Evolutionary conservation across 176 grass and related monocot genomes (phyloP), one percentile per base, ranked within the genome.

Genomic region (Lolium rigidum): DNA sequence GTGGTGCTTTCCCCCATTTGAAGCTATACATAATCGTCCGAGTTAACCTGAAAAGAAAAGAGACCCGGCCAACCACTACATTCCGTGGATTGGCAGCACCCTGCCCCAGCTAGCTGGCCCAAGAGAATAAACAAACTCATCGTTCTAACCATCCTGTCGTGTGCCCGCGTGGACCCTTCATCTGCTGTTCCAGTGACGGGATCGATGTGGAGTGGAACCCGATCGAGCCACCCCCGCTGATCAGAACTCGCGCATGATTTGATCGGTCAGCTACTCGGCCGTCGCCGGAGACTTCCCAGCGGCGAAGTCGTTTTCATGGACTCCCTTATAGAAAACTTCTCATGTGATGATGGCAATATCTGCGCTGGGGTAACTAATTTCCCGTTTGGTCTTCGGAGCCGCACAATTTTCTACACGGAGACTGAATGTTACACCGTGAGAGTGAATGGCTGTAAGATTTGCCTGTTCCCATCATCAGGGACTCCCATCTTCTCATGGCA

Each of bases 31-130:
- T 65, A 74, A 65, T 66, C 69, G 80, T 66, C 76, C 80, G 66
- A 76, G 82, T 89, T 81, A 80, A 68, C 82, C 48, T 3, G 18
- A 81, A 81, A 65, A n/a, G 15, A 86, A 90, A 79, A 82, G 66
- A 56, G 70, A 83, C 65, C 9, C 13, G 7, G 80, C 71, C 82
- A 89, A 89, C 82, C 37, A 82, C 86, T 82, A 77, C 86, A 82
- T 87, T 87, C 86, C 60, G 60, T 87, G 49, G 37, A 82, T 87
- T 87, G 86, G 86, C 79, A 77, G 79, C 62, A 82, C 79, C 58
- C 24, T 43, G 65, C 66, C 55, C 31, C 25, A 52, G 48, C 54
- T 63, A 0, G 17, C 70, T 76, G 76, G 39, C 1, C 70, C 18
- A 41, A 70, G 49, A 9, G 80, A 86, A 64, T 83, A 73, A 79